phyloP scores from a whole-genome alignment of 495 filamentous ascomycete species.

The Hypoxylon fragiforme region DNA sequence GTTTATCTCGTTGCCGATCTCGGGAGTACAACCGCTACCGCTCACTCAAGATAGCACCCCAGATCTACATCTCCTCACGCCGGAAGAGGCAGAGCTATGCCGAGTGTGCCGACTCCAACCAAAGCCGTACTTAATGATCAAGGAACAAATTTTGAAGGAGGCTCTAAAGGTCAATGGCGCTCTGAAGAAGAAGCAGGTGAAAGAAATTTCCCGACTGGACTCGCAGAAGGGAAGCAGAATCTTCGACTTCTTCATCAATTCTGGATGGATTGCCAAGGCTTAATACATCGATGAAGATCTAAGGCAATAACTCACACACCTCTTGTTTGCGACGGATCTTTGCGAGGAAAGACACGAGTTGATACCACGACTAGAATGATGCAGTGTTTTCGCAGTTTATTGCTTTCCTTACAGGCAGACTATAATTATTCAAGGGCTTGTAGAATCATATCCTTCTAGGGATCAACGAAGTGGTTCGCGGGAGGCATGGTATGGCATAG shows the following conservation, averaged over 20 bases:
- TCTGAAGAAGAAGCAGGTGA: constrained; percentile 88
- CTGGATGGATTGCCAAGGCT: constrained; percentile 85
- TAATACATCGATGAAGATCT: no score
- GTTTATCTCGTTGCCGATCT: constrained; percentile 49
- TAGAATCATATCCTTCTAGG: no score
- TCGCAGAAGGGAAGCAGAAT: constrained; percentile 63
- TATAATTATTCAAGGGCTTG: no score
- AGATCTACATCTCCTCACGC: constrained; percentile 83
- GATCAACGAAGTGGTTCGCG: no score
- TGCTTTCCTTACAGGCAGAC: no score
- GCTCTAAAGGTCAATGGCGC: constrained; percentile 83
- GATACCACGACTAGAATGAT: no score
- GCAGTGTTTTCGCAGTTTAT: no score
- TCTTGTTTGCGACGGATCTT: no score
- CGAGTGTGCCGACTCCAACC: constrained; percentile 78
- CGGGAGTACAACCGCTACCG: constrained; percentile 64
- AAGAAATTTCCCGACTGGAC: constrained; percentile 60
- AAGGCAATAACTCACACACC: no score
- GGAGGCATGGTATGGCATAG: no score
- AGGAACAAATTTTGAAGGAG: constrained; percentile 84
- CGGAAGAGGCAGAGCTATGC: constrained; percentile 85
- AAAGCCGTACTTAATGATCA: constrained; percentile 93
- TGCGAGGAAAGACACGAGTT: not conserved
- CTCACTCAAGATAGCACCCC: constrained; percentile 75
- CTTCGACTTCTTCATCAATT: constrained; percentile 92